These are phyloP conservation scores for Neonectria sp. DNA, from an alignment of 2,329 filamentous ascomycete genomes.

Conservation along the genomic window DNA sequence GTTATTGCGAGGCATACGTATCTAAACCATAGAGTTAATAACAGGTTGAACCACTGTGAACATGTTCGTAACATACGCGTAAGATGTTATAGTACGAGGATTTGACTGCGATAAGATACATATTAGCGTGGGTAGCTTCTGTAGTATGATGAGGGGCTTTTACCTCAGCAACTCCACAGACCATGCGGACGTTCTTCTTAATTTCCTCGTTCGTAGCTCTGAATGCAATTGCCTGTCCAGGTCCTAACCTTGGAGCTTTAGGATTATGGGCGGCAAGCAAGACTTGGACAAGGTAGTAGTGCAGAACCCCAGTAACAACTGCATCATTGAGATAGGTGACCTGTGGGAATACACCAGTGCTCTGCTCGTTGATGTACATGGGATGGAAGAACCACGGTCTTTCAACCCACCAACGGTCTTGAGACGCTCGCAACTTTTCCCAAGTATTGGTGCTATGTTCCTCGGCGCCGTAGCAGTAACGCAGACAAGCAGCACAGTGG, in stretches of 20 bases:
- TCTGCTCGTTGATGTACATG: slow-evolving; percentile 40
- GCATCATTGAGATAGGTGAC: slow-evolving; percentile 48
- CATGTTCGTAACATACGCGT: slow-evolving; percentile 28
- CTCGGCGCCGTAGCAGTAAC: slow-evolving; percentile 49
- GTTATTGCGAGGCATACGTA: slow-evolving; percentile 49
- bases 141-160: too few relatives aligned
- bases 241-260: slow-evolving; percentile 44
- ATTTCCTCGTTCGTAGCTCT: slow-evolving; percentile 48
- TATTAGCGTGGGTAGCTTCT: not conserved
- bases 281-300: slow-evolving; percentile 48
- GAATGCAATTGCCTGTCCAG: slow-evolving; percentile 44
- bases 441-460: slow-evolving; percentile 44
- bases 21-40: slow-evolving; percentile 29
- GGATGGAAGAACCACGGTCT: slow-evolving; percentile 49
- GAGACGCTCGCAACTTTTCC: slow-evolving; percentile 40
- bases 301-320: slow-evolving; percentile 47
- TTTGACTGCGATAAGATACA: slow-evolving; percentile 38
- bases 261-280: slow-evolving; percentile 49
- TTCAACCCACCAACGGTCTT: slow-evolving; percentile 48
- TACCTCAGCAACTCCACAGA: slow-evolving; percentile 51
- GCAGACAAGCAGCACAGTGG: slow-evolving; percentile 47
- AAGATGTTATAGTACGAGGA: slow-evolving; percentile 40
- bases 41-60: too few relatives aligned
- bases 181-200: slow-evolving; percentile 46
- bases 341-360: slow-evolving; percentile 38